phyloP scores from a whole-genome alignment of 345 rosid genomes.

The Eutrema yunnanense region DNA sequence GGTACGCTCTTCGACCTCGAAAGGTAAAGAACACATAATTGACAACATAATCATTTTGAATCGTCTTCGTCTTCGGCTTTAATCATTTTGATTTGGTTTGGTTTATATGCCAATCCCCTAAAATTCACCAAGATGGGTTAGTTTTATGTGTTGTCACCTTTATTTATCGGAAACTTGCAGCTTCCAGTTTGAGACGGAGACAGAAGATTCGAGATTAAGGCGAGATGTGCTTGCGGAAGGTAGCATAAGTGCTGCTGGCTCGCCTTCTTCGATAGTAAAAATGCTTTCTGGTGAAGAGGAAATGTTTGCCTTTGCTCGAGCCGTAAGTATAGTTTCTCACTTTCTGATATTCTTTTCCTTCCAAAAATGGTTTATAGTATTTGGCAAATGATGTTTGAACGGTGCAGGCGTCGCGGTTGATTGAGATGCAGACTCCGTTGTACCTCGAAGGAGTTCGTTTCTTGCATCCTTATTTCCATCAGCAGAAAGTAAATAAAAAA shows the following conservation, averaged over 20 bases:
- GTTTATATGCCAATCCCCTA: too few species aligned
- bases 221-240: constrained; percentile 74
- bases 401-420: constrained; percentile 74
- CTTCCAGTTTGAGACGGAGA: constrained; percentile 91
- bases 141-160: background rate
- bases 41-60: too few species aligned
- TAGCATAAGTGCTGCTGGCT: constrained; percentile 58
- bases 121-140: background rate
- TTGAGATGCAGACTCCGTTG: constrained; percentile 82
- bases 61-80: too few species aligned
- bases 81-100: too few species aligned
- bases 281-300: constrained; percentile 89
- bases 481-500: constrained; percentile 11
- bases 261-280: constrained; percentile 58
- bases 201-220: constrained; percentile 70
- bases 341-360: background rate
- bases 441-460: constrained; percentile 65
- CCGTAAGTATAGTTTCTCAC: constrained; percentile 48
- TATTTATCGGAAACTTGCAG: constrained; percentile 29
- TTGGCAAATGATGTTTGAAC: background rate
- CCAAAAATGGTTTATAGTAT: background rate
- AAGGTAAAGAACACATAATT: constrained; percentile 37
- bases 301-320: constrained; percentile 88
- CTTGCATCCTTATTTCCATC: constrained; percentile 68
- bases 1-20: constrained; percentile 82